Base-by-base conservation (phyloP, 1,284 basidiomycete genomes). In the Boletellus dicymbophilus region DNA sequence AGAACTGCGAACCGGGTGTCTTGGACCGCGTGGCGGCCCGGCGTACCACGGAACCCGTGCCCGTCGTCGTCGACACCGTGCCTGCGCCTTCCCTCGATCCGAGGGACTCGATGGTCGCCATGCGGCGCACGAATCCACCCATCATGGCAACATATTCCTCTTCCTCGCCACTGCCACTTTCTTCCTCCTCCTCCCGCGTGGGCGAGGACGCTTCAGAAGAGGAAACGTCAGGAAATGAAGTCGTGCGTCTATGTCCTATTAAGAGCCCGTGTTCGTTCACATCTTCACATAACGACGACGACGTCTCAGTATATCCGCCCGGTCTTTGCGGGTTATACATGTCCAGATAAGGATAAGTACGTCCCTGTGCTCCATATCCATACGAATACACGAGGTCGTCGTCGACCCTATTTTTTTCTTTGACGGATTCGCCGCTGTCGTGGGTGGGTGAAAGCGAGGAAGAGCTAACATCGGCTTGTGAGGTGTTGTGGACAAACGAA, bases 71-170 rank as follows among this genome's bases (percentile, higher is more conserved):
- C 36, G 56, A 39, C 11, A 49, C 15, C 26, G 53, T 33, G 16
- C 31, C 31, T n/a, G 31, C 31, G 31, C 31, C 65, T 54, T 81
- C 86, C 44, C 77, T 74, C 22, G 83, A 85, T 37, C 84, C 85
- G 65, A 88, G 73, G 36, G 79, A 82, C 61, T 88, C 85, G 56
- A 89, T 89, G n/a, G 87, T 89, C 28, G 85, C 81, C 85, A 89
- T 88, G 27, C 86, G 82, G 46, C 78, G 75, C 44, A 89, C 75
- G 55, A 74, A 78, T 21, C 77, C 72, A 45, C 85, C 84, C 44
- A 88, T 69, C 45, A 89, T 74, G 18, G 74, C 74, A 20, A 88
- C 69, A 51, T 77, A 75, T 48, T 69, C 72, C 44, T 71, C 67
- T 47, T 79, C 77, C 40, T 81, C 80, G 37, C 44, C 44, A 9